Evolutionary conservation across 2,329 filamentous ascomycete genomes (phyloP).

Genomic region (Aspergillus bombycis): DNA sequence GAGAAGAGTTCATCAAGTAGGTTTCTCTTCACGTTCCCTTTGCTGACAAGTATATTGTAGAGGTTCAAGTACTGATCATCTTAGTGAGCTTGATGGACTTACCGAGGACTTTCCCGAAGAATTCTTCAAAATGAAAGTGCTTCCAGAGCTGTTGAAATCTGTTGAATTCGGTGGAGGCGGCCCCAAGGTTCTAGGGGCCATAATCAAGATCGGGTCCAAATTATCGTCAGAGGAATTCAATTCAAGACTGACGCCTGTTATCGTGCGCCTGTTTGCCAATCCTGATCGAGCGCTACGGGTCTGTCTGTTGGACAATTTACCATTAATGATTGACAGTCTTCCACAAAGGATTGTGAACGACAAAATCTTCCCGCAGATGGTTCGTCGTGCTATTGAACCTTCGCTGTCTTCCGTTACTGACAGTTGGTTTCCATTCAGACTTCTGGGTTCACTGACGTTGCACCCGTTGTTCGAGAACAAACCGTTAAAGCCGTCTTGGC

Average conservation of each 20-base stretch:
- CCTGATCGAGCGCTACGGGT: constrained; percentile 92
- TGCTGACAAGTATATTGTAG: neutral
- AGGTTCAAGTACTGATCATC: constrained; percentile 27
- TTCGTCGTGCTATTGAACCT: constrained; percentile 43
- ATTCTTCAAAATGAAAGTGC: constrained; percentile 95
- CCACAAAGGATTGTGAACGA: constrained; percentile 89
- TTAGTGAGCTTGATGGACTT: constrained; percentile 75
- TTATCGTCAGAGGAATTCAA: constrained; percentile 90
- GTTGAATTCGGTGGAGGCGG: constrained; percentile 98
- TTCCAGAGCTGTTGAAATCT: constrained; percentile 94
- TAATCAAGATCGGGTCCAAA: constrained; percentile 89
- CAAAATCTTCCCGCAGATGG: constrained; percentile 94
- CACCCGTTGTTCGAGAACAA: constrained; percentile 90
- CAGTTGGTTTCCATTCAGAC: constrained; percentile 54
- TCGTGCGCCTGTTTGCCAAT: constrained; percentile 84
- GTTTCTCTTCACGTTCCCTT: constrained; percentile 20
- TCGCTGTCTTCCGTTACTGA: neutral
- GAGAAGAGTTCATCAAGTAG: constrained; percentile 79
- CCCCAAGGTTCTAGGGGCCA: constrained; percentile 82
- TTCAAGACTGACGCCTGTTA: constrained; percentile 76
- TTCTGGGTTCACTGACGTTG: constrained; percentile 91
- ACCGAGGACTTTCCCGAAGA: constrained; percentile 96
- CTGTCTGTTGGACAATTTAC: constrained; percentile 84
- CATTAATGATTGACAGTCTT: constrained; percentile 87
- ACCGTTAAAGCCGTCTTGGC: constrained; percentile 92